Percentiles rank a stretch among this genome's conserved stretches.
phyloP scores from a whole-genome alignment of 1,284 basidiomycete species.

The Tylopilus orsonianus region DNA sequence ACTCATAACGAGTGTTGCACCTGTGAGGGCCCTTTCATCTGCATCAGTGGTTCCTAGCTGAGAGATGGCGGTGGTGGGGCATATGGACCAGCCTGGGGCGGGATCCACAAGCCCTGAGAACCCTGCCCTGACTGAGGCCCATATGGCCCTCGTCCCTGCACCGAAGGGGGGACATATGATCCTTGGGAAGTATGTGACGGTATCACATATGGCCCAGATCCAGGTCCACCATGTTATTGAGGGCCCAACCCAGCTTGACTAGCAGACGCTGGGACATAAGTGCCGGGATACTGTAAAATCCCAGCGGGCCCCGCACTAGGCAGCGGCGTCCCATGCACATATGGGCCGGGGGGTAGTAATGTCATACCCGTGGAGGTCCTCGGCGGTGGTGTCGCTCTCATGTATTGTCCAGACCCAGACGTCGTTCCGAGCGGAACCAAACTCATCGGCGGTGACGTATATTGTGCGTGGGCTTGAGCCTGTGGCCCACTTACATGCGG shows the following conservation, averaged over 20 bases:
- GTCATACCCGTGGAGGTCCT: slow-evolving; percentile 36
- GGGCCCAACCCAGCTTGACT: no score
- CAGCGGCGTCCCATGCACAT: slow-evolving; percentile 43
- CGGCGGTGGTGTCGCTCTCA: slow-evolving; percentile 40
- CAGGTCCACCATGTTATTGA: no score
- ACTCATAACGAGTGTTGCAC: slow-evolving; percentile 26
- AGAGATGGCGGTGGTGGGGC: slow-evolving; percentile 16
- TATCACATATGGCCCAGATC: slow-evolving; percentile 38
- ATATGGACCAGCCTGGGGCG: slow-evolving; percentile 16
- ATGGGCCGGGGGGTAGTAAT: slow-evolving; percentile 33
- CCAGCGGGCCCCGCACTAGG: slow-evolving; percentile 36
- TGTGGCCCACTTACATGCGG: slow-evolving; percentile 42
- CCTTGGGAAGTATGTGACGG: slow-evolving; percentile 17
- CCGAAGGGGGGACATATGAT: slow-evolving; percentile 19
- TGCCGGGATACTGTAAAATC: slow-evolving; percentile 24
- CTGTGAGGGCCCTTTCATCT: slow-evolving; percentile 21
- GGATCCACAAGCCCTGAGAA: slow-evolving; percentile 15
- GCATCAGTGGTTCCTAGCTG: slow-evolving; percentile 15
- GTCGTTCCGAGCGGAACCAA: slow-evolving; percentile 30
- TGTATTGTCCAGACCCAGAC: slow-evolving; percentile 36
- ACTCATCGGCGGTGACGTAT: slow-evolving; percentile 38
- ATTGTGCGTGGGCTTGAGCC: no score
- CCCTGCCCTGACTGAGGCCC: slow-evolving; percentile 28
- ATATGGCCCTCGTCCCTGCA: slow-evolving; percentile 29
- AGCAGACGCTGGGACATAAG: slow-evolving; percentile 32